These are phyloP conservation scores for Ambrosiella xylebori DNA, from an alignment of 2,329 filamentous ascomycete genomes.

Conservation along the genomic window DNA sequence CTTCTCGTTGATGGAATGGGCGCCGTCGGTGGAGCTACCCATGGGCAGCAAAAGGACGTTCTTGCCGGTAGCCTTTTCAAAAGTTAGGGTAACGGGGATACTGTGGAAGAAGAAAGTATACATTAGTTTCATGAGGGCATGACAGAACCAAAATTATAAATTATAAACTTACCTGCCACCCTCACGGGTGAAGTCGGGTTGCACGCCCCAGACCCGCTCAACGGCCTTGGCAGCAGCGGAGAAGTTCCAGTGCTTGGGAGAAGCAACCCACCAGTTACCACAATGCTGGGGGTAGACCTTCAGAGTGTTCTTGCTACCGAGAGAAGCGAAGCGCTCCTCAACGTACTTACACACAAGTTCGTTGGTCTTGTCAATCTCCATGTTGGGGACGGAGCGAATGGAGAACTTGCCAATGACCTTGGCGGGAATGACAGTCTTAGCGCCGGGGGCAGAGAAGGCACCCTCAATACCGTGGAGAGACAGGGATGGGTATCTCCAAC, in stretches of 20 bases:
- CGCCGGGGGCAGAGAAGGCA: constrained; percentile 79
- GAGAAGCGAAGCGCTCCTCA: constrained; percentile 66
- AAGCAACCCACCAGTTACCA: constrained; percentile 98
- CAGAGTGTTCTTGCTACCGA: constrained; percentile 82
- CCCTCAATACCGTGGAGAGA: constrained; percentile 92
- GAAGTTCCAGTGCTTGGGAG: constrained; percentile 98
- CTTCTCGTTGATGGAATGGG: constrained; percentile 98
- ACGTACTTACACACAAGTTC: constrained; percentile 69
- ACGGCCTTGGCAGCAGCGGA: constrained; percentile 87
- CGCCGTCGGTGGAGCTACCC: constrained; percentile 91
- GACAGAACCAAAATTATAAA: background rate
- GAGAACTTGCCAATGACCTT: constrained; percentile 98
- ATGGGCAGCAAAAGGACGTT: constrained; percentile 91
- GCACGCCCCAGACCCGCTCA: constrained; percentile 80
- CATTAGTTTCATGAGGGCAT: background rate
- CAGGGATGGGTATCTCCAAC: constrained; percentile 88
- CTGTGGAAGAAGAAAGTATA: constrained; percentile 25
- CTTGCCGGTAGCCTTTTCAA: constrained; percentile 95
- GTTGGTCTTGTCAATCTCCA: constrained; percentile 86
- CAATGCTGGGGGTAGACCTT: constrained; percentile 70
- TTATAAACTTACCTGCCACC: constrained; percentile 54
- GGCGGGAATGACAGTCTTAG: constrained; percentile 96
- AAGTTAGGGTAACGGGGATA: constrained; percentile 91
- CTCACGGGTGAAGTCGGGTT: constrained; percentile 90
- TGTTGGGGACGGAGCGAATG: constrained; percentile 91